Conservation (phyloP, 2,329 filamentous ascomycete species). For the Claviceps sp. region DNA sequence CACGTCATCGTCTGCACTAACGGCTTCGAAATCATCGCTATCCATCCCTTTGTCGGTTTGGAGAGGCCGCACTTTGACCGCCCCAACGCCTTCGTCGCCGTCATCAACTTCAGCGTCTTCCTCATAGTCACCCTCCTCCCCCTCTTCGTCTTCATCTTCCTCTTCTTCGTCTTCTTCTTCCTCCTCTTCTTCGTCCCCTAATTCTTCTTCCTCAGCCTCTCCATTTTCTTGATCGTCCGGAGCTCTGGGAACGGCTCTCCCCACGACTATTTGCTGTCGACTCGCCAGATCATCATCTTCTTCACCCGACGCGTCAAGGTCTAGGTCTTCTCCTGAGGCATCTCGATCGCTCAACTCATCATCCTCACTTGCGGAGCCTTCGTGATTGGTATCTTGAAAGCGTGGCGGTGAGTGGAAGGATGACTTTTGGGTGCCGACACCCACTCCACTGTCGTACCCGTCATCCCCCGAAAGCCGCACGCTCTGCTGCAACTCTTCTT, state of each 20-base stretch:
- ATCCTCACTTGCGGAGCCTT: constrained; percentile 14
- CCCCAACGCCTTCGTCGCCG: constrained; percentile 38
- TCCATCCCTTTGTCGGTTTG: constrained; percentile 36
- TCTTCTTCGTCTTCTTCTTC: constrained; percentile 14
- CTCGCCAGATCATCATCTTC: constrained; percentile 23
- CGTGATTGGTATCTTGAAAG: constrained; percentile 9
- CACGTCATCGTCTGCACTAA: constrained; percentile 38
- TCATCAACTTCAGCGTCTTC: constrained; percentile 19
- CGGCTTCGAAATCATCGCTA: constrained; percentile 31
- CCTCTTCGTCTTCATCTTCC: constrained; percentile 17
- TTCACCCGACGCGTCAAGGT: constrained; percentile 30
- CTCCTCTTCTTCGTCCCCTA: constrained; percentile 14
- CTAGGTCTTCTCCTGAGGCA: constrained; percentile 28
- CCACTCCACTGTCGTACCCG: constrained; percentile 23
- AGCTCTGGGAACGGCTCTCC: constrained; percentile 12
- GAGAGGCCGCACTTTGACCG: constrained; percentile 42
- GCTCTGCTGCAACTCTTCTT: constrained; percentile 45
- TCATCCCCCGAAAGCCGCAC: constrained; percentile 37
- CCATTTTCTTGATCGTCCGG: constrained; percentile 21
- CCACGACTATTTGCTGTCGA: constrained; percentile 15
- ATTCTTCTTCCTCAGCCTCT: constrained; percentile 14
- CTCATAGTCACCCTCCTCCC: constrained; percentile 9
- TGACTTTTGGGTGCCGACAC: constrained; percentile 11
- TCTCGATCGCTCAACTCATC: constrained; percentile 26
- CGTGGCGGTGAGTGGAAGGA: neutral